A percentile compares a stretch with the other conserved stretches of the same genome.
Conservation (phyloP, 192 early-diverging fungal genomes). For the Entomortierella beljakovae region DNA sequence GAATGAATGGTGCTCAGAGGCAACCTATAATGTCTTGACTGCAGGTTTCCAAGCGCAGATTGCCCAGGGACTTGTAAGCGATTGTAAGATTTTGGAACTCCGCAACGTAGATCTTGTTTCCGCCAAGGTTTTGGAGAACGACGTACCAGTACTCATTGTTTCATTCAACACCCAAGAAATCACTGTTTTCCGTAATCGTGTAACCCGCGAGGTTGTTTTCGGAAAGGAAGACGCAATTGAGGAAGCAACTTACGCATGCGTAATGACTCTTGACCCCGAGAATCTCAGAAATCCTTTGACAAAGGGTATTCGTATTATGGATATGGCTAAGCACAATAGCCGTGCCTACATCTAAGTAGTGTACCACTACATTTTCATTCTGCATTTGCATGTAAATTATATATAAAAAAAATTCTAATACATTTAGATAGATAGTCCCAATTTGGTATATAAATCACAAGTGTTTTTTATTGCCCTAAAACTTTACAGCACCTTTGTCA, state of each 20-base stretch:
- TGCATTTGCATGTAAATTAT: slow-evolving; percentile 54
- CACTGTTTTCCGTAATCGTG: slow-evolving; percentile 88
- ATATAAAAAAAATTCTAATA: slow-evolving; percentile 4
- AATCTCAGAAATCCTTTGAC: slow-evolving; percentile 85
- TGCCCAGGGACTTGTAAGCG: slow-evolving; percentile 89
- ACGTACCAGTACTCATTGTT: slow-evolving; percentile 90
- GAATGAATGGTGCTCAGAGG: slow-evolving; percentile 95
- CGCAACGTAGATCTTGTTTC: slow-evolving; percentile 91
- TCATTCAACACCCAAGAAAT: slow-evolving; percentile 96
- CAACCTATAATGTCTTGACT: slow-evolving; percentile 85
- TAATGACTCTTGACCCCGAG: slow-evolving; percentile 90
- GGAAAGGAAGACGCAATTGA: slow-evolving; percentile 94
- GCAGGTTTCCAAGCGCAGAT: slow-evolving; percentile 87
- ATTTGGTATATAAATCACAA: neutral
- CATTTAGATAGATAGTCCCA: neutral
- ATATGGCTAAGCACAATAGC: slow-evolving; percentile 80
- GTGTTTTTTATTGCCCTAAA: slow-evolving; percentile 7
- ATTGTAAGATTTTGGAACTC: slow-evolving; percentile 95
- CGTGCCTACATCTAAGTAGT: slow-evolving; percentile 45
- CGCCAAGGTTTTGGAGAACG: slow-evolving; percentile 92
- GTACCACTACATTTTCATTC: slow-evolving; percentile 10
- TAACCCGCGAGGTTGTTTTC: slow-evolving; percentile 86
- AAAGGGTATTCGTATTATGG: slow-evolving; percentile 92
- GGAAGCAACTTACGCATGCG: slow-evolving; percentile 86
- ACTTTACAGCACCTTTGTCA: slow-evolving; percentile 1